Evolutionary conservation across 768 basidiomycete species (phyloP), one percentile per base, ranked within the genome.

Genomic region (Kwoniella bestiolae): DNA sequence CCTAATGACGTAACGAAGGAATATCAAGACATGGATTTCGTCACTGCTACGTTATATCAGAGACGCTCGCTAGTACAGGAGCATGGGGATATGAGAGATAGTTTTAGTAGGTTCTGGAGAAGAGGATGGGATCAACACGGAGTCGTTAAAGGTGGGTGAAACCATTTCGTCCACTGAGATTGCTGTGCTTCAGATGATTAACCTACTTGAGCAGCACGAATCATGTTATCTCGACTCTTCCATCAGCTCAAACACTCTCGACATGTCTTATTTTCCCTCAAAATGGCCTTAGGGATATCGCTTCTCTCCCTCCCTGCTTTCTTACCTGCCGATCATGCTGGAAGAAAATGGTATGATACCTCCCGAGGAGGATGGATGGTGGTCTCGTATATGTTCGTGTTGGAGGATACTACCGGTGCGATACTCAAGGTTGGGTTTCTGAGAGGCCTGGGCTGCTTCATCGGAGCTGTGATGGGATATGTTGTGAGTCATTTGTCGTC

Each of bases 371-470:
- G 75, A 56, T 81, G 80, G 80, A 70, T 69, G 45, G 70, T 79
- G 3, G 67, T 76, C 50, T 78, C 76, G 49, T 79, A 77, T 64
- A 72, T 79, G 60, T 80, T 78, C 52, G 80, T 82, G 2, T 52
- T 82, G 50, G 80, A 82, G 25, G 68, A 73, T 3, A 75, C 75
- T 18, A 80, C 79, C 1, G 81, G 81, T 1, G 80, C 79, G 9
- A 82, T 75, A 6, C 68, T 80, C 53, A 64, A 72, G 29, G 61
- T 81, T 9, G 80, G 79, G 0, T 63, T 80, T n/a, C 76, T 72
- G 44, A 64, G 81, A 51, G 63, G 75, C 3, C 56, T 76, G 3
- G 81, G 81, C 12, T 81, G 80, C 2, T 67, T 82, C 32, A 41
- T 68, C 2, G 81, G 81, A 1, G 79, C 80, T 0, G 58, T 82